Conservation (phyloP, 2,329 filamentous ascomycete species). For the Aspergillus flavus region DNA sequence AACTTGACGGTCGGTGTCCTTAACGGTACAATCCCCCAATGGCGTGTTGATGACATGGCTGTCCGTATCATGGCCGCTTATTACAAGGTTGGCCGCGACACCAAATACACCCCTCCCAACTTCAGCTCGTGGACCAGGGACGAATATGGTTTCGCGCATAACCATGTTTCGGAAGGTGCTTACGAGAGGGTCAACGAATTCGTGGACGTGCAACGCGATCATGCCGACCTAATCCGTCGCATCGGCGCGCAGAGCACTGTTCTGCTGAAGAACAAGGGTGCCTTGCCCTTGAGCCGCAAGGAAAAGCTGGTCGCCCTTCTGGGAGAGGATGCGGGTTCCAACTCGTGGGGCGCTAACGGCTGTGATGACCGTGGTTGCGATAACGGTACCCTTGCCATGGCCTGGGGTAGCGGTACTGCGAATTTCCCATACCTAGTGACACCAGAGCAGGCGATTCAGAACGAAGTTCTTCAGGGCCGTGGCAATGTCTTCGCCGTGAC, state of each 20-base stretch:
- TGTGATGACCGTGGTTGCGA: constrained; percentile 69
- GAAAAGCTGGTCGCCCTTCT: constrained; percentile 76
- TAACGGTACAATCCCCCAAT: constrained; percentile 86
- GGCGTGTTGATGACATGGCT: constrained; percentile 88
- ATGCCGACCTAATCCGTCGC: constrained; percentile 72
- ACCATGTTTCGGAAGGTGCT: constrained; percentile 61
- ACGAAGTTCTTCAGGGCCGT: constrained; percentile 66
- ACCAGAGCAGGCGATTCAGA: constrained; percentile 66
- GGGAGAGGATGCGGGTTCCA: constrained; percentile 80
- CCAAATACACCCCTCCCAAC: constrained; percentile 63
- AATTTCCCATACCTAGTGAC: constrained; percentile 67
- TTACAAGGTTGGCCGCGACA: constrained; percentile 64
- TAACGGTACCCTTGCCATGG: constrained; percentile 65
- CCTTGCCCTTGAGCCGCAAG: constrained; percentile 72
- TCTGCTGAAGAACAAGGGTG: constrained; percentile 80
- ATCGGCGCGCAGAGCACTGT: constrained; percentile 81
- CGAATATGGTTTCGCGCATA: constrained; percentile 71
- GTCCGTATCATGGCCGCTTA: constrained; percentile 74
- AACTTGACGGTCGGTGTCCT: constrained; percentile 86
- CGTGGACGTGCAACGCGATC: constrained; percentile 78
- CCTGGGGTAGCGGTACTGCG: constrained; percentile 62
- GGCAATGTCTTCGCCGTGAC: constrained; percentile 65
- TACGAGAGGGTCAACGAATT: constrained; percentile 72
- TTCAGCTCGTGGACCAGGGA: constrained; percentile 86
- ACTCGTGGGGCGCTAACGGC: constrained; percentile 74